phyloP scores from a whole-genome alignment of 139 green algal species.

The Chlamydomonas schloesseri region DNA sequence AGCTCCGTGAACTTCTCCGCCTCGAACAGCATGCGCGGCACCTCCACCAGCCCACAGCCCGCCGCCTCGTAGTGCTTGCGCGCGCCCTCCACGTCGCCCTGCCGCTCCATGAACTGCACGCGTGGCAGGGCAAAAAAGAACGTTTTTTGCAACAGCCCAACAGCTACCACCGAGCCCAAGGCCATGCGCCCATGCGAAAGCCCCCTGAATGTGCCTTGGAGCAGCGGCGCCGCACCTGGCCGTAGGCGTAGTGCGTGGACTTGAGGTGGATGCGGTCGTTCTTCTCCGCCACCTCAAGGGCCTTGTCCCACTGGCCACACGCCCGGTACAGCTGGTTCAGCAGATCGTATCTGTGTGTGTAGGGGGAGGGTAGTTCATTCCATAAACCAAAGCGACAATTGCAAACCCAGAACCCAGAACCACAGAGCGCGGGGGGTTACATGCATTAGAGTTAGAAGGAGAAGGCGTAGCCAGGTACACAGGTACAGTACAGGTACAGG shows the following conservation, averaged over 20 bases:
- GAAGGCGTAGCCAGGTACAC: too few relatives aligned
- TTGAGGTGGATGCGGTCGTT: conserved; percentile 83
- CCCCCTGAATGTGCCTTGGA: too few relatives aligned
- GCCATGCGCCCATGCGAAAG: too few relatives aligned
- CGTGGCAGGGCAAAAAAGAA: too few relatives aligned
- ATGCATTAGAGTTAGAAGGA: too few relatives aligned
- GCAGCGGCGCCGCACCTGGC: conserved; percentile 51
- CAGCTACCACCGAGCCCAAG: too few relatives aligned
- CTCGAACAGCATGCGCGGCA: conserved; percentile 83
- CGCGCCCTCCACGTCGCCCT: conserved; percentile 66
- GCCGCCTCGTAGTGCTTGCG: conserved; percentile 72
- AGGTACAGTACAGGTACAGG: too few relatives aligned
- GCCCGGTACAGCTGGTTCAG: conserved; percentile 76
- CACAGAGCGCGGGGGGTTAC: too few relatives aligned
- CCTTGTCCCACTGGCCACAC: conserved; percentile 79
- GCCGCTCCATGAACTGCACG: conserved; percentile 63
- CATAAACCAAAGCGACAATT: too few relatives aligned
- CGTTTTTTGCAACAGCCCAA: too few relatives aligned
- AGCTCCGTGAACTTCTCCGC: conserved; percentile 65
- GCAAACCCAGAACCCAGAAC: too few relatives aligned
- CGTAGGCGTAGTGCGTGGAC: conserved; percentile 75
- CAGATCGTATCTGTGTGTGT: conserved; percentile 68
- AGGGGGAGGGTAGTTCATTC: too few relatives aligned
- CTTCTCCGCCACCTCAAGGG: conserved; percentile 77
- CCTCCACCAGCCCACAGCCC: conserved; percentile 65